phyloP scores from a whole-genome alignment of 108 stramenopile genomes.

The Cyclotella kingstonii region DNA sequence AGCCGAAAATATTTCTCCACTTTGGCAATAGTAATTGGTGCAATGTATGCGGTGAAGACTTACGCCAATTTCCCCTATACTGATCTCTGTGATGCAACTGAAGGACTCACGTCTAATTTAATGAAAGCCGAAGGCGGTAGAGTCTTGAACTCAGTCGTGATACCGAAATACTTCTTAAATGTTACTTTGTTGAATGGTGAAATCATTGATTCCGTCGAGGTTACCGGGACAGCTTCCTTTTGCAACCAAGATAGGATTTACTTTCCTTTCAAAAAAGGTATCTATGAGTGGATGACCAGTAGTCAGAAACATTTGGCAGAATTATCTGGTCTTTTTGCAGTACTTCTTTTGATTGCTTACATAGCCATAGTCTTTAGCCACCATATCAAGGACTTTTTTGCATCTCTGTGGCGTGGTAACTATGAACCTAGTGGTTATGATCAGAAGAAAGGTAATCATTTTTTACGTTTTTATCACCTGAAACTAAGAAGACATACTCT shows the following conservation, averaged over 20 bases:
- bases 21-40: neutral
- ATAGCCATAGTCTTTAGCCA: conserved; percentile 39
- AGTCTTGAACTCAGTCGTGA: neutral
- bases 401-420: conserved; percentile 30
- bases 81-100: neutral
- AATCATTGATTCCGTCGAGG: neutral
- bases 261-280: neutral
- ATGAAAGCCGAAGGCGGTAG: too few species aligned
- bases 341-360: conserved; percentile 28
- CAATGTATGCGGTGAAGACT: neutral
- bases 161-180: neutral
- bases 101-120: too few species aligned
- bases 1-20: conserved; percentile 1
- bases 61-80: conserved; percentile 2
- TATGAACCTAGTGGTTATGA: conserved; percentile 43
- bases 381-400: conserved; percentile 6
- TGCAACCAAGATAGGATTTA: neutral
- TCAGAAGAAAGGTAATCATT: too few species aligned
- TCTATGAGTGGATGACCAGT: neutral
- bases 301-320: conserved; percentile 27
- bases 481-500: too few species aligned
- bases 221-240: neutral
- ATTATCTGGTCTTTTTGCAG: conserved; percentile 43
- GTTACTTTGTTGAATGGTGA: neutral
- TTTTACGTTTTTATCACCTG: too few species aligned